Evolutionary conservation across 805 yeast species (phyloP).

Genomic region (Yamadazyma nakazawae): DNA sequence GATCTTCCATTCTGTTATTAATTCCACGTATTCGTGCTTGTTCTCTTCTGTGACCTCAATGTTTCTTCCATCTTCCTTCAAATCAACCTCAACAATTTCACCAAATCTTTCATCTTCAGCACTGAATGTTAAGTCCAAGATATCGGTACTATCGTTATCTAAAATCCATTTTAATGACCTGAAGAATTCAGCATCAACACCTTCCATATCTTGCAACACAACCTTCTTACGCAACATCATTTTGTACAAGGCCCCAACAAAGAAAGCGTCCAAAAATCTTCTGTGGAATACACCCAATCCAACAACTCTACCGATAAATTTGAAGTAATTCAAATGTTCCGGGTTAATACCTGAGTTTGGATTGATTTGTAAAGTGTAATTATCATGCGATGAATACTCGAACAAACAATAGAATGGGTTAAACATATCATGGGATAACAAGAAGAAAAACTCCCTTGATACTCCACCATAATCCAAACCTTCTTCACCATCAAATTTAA

Average conservation of each 20-base stretch:
- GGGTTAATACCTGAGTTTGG: slow-evolving; percentile 97
- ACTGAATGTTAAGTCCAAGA: slow-evolving; percentile 84
- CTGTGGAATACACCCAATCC: slow-evolving; percentile 98
- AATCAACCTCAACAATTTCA: slow-evolving; percentile 81
- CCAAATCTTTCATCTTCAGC: slow-evolving; percentile 94
- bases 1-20: slow-evolving; percentile 94
- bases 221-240: slow-evolving; percentile 96
- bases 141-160: slow-evolving; percentile 83
- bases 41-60: slow-evolving; percentile 93
- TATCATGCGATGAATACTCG: slow-evolving; percentile 97
- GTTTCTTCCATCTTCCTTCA: slow-evolving; percentile 83
- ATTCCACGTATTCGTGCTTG: slow-evolving; percentile 92
- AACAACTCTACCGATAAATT: slow-evolving; percentile 96
- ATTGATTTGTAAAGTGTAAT: slow-evolving; percentile 95
- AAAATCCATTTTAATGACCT: slow-evolving; percentile 93
- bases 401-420: slow-evolving; percentile 96
- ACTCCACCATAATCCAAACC: slow-evolving; percentile 99
- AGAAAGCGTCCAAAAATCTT: slow-evolving; percentile 95
- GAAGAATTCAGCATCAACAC: slow-evolving; percentile 96
- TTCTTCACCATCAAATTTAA: slow-evolving; percentile 98
- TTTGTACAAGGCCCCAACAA: slow-evolving; percentile 96
- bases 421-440: slow-evolving; percentile 96
- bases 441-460: slow-evolving; percentile 94
- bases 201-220: slow-evolving; percentile 95
- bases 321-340: slow-evolving; percentile 96